Conservation (phyloP, 306 rosid species). For the Ceratonia siliqua region DNA sequence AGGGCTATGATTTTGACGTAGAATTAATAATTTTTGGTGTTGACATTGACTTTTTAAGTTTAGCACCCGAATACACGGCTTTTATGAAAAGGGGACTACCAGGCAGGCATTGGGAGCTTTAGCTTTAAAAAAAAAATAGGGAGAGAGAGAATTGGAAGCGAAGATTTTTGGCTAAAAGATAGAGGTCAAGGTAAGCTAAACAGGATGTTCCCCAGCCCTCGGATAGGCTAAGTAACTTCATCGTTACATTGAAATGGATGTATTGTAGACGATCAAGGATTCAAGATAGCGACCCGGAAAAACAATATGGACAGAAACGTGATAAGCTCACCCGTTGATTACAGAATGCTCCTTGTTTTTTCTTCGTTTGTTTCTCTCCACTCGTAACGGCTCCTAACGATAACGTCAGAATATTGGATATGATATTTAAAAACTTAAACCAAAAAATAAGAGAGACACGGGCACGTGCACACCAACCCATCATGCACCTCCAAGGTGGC, state of each 20-base stretch:
- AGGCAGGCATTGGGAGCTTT: not conserved
- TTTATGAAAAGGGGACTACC: no score
- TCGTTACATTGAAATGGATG: not conserved
- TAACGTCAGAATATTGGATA: not conserved
- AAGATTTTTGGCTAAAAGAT: not conserved
- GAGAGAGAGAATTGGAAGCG: not conserved
- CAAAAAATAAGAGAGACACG: not conserved
- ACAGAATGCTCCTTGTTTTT: not conserved
- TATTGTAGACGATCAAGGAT: not conserved
- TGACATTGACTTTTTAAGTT: no score
- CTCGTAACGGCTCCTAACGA: not conserved
- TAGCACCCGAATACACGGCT: no score
- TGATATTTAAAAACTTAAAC: not conserved
- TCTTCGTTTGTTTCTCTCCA: not conserved
- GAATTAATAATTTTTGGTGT: no score
- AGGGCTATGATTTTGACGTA: no score
- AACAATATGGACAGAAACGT: not conserved
- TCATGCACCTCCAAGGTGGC: not conserved
- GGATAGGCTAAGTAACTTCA: not conserved
- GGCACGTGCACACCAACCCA: not conserved
- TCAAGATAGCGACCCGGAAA: not conserved
- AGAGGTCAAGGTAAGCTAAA: not conserved
- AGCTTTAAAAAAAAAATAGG: not conserved
- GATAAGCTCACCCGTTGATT: not conserved
- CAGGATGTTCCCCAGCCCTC: not conserved